Evolutionary conservation across 257 asterid species (phyloP).

Genomic region (Leonotis leonurus): DNA sequence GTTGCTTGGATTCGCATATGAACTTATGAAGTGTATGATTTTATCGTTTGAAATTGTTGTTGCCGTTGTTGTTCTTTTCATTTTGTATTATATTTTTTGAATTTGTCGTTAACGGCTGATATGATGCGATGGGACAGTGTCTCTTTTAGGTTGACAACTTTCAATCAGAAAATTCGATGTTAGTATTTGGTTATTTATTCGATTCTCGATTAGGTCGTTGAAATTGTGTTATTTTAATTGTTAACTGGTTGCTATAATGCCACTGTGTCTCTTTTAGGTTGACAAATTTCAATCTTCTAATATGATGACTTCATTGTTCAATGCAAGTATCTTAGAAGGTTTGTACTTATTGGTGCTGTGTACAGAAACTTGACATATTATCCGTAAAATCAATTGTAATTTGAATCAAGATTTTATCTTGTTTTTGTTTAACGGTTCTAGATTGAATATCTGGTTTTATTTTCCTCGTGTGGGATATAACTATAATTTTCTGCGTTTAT

Average conservation of each 20-base stretch:
- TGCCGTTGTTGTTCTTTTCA: too few species aligned
- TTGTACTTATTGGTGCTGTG: not conserved
- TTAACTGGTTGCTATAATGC: too few species aligned
- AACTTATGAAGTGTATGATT: not conserved
- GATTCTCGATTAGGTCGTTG: not conserved
- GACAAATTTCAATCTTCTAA: not conserved
- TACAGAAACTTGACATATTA: not conserved
- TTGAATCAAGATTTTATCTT: not conserved
- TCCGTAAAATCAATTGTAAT: not conserved
- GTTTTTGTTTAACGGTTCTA: not conserved
- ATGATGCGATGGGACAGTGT: not conserved
- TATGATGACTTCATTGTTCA: not conserved
- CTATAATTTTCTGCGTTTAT: not conserved
- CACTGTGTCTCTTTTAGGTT: too few species aligned
- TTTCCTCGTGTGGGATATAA: not conserved
- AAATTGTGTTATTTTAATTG: too few species aligned
- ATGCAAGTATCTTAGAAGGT: not conserved
- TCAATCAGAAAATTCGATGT: slow-evolving; percentile 4
- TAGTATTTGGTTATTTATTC: not conserved
- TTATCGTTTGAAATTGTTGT: not conserved
- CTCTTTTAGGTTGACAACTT: not conserved
- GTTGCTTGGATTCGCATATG: too few species aligned
- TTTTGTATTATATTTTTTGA: too few species aligned
- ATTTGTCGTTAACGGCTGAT: not conserved
- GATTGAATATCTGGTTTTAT: not conserved